Evolutionary conservation across 306 rosid genomes (phyloP).

Genomic region (Sphenostylis stenocarpa): DNA sequence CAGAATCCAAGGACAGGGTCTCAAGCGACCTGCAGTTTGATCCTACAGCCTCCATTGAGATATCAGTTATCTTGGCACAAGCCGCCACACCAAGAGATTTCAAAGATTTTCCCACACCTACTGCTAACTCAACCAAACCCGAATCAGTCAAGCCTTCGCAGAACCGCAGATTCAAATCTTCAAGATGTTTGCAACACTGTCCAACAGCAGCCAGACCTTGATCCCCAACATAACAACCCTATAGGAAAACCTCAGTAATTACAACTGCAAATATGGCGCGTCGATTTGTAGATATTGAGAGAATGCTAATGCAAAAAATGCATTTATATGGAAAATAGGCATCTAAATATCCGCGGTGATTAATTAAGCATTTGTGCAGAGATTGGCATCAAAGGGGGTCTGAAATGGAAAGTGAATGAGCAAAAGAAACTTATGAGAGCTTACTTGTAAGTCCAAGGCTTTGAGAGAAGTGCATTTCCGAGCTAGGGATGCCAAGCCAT

Average conservation of each 20-base stretch:
- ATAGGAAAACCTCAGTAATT: constrained; percentile 13
- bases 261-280: not conserved
- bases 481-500: constrained; percentile 59
- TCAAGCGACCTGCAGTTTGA: constrained; percentile 62
- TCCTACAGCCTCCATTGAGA: constrained; percentile 73
- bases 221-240: constrained; percentile 92
- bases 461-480: constrained; percentile 51
- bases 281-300: not conserved
- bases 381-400: not conserved
- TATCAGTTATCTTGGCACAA: constrained; percentile 73
- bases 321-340: not conserved
- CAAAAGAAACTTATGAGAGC: not conserved
- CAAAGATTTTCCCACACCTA: constrained; percentile 61
- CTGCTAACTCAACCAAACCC: constrained; percentile 61
- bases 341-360: not conserved
- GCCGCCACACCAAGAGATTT: constrained; percentile 80
- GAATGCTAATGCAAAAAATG: not conserved
- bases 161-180: constrained; percentile 73
- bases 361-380: not conserved
- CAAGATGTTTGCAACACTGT: constrained; percentile 67
- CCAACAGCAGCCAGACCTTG: constrained; percentile 73
- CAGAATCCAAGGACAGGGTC: constrained; percentile 69
- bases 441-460: constrained; percentile 81
- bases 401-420: not conserved
- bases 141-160: constrained; percentile 77